Evolutionary conservation across 257 asterid genomes (phyloP).

Genomic region (Anisodus acutangulus): DNA sequence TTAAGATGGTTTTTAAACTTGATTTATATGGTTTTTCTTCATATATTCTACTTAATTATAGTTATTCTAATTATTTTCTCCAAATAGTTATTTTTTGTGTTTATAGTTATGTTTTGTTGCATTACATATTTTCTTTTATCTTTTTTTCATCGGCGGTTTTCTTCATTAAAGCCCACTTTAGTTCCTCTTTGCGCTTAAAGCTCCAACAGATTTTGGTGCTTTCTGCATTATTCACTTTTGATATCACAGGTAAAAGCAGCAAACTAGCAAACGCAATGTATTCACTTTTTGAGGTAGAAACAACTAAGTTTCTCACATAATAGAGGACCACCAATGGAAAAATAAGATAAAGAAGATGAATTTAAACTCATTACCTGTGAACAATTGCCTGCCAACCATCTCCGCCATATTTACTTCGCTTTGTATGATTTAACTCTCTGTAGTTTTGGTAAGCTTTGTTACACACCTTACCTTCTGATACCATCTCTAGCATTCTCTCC

Average conservation of each 20-base stretch:
- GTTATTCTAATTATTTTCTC: background rate
- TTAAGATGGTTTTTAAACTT: background rate
- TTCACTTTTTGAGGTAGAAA: slow-evolving; percentile 20
- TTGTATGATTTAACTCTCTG: slow-evolving; percentile 39
- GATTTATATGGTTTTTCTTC: background rate
- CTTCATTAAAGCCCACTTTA: background rate
- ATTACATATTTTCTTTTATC: background rate
- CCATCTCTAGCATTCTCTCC: slow-evolving; percentile 73
- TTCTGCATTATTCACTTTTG: background rate
- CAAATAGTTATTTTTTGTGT: background rate
- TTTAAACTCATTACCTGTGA: slow-evolving; percentile 59
- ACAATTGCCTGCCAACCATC: slow-evolving; percentile 72
- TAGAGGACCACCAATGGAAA: slow-evolving; percentile 25
- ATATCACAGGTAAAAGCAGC: slow-evolving; percentile 10
- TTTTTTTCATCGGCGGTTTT: background rate
- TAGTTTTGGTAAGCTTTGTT: slow-evolving; percentile 45
- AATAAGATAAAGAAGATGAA: slow-evolving; percentile 12
- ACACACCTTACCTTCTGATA: slow-evolving; percentile 50
- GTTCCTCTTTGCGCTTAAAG: background rate
- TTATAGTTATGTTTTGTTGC: background rate
- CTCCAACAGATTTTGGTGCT: background rate
- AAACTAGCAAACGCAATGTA: slow-evolving; percentile 13
- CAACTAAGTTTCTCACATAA: slow-evolving; percentile 18
- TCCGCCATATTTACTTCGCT: slow-evolving; percentile 43
- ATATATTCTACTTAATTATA: background rate